Base-by-base conservation (phyloP, 768 basidiomycete species). In the Postia placenta region DNA sequence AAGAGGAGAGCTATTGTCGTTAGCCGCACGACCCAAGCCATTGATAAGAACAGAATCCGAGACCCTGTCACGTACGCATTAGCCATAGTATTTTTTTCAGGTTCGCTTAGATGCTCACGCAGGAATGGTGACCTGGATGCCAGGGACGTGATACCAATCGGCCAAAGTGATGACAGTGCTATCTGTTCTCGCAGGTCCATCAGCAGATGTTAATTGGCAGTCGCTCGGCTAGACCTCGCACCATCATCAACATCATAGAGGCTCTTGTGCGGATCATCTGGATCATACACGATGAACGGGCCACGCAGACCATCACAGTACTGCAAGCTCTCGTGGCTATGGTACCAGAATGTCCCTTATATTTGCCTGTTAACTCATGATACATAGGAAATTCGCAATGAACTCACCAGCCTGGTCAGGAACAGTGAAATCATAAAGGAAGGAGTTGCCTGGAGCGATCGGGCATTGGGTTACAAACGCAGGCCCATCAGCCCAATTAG, bases 141-240 rank as follows among this genome's bases (percentile, higher is more conserved):
- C 54, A 2, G 55, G 45, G 9, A 44, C 19, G n/a, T 62, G 62
- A 7, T 63, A 74, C 74, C 75, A 77, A 53, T 77, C 75, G 1
- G 71, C 67, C 15, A 77, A 59, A 1, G 72, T 73, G 50, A 77
- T 74, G 27, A 79, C 57, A 7, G 78, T 79, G 14, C 63, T 58
- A 60, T 76, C 76, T 65, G 35, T 11, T 7, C 3, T 37, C 37
- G 5, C 3, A n/a, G 5, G 7, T 26, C n/a, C n/a, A n/a, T n/a
- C n/a, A 14, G 41, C 12, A n/a, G 36, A 22, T 20, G 25, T 23
- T 3, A 5, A 14, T 5, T 9, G 37, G 22, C 56, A 54, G n/a
- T n/a, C n/a, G n/a, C n/a, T n/a, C n/a, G n/a, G n/a, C n/a, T n/a
- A n/a, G n/a, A n/a, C n/a, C n/a, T n/a, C n/a, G n/a, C 7, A 62